A percentile compares a stretch with the other conserved stretches of the same genome.
These are phyloP conservation scores for Exserohilum rostratum DNA, from an alignment of 2,329 filamentous ascomycete genomes.

Conservation along the genomic window DNA sequence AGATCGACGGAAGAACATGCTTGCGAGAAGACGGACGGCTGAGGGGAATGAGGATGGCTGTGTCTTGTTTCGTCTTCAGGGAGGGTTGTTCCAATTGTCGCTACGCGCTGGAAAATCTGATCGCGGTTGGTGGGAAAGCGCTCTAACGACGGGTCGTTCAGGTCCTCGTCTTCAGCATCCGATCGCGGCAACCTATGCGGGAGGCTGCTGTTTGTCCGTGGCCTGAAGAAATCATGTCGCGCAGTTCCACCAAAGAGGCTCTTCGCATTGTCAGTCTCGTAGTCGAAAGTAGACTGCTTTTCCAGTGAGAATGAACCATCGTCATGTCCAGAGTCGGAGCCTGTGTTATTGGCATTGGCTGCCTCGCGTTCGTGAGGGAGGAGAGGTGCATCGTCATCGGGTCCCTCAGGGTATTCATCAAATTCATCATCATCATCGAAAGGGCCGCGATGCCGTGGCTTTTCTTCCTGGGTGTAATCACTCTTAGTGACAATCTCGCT, in stretches of 20 bases:
- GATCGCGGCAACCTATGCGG: slow-evolving; percentile 37
- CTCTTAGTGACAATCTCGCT: slow-evolving; percentile 23
- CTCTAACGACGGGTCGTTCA: slow-evolving; percentile 37
- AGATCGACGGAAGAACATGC: slow-evolving; percentile 42
- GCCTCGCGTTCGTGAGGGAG: slow-evolving; percentile 32
- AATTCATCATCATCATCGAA: slow-evolving; percentile 9
- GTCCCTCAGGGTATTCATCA: slow-evolving; percentile 1
- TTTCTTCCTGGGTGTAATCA: slow-evolving; percentile 16
- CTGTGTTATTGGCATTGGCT: slow-evolving; percentile 15
- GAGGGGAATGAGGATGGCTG: slow-evolving; percentile 28
- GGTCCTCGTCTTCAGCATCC: slow-evolving; percentile 37
- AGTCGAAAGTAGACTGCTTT: slow-evolving; percentile 15
- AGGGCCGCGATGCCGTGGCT: slow-evolving; percentile 17
- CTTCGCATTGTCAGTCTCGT: slow-evolving; percentile 14
- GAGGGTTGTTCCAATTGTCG: slow-evolving; percentile 31
- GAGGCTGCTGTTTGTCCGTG: slow-evolving; percentile 29
- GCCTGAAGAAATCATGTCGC: slow-evolving; percentile 24
- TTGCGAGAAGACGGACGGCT: slow-evolving; percentile 32
- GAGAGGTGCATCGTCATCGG: slow-evolving; percentile 23
- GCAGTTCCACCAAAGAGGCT: slow-evolving; percentile 16
- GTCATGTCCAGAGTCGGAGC: slow-evolving; percentile 23
- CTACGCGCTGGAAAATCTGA: slow-evolving; percentile 37
- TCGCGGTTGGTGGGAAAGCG: slow-evolving; percentile 37
- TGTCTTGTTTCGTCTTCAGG: slow-evolving; percentile 34
- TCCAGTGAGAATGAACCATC: slow-evolving; percentile 10